phyloP scores from a whole-genome alignment of 2,329 filamentous ascomycete species.

The Aspergillus sp. region DNA sequence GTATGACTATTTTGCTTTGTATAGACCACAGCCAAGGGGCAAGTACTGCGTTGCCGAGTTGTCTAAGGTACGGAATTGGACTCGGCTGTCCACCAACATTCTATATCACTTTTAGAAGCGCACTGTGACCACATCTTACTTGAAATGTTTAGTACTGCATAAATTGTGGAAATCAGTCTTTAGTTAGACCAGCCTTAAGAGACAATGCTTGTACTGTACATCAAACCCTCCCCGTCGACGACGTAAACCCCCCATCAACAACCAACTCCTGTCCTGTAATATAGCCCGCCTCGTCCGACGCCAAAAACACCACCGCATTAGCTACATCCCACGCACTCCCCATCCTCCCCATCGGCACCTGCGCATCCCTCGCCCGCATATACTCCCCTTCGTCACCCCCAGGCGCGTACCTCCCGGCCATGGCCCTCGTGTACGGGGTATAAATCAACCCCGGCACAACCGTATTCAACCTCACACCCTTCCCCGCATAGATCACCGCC shows the following conservation, averaged over 20 bases:
- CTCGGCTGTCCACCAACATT: too few relatives aligned
- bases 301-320: slow-evolving; percentile 33
- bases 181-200: too few relatives aligned
- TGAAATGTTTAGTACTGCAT: too few relatives aligned
- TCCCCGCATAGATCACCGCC: slow-evolving; percentile 44
- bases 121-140: too few relatives aligned
- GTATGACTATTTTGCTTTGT: too few relatives aligned
- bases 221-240: background rate
- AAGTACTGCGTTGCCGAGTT: too few relatives aligned
- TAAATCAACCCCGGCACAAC: background rate
- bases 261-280: slow-evolving; percentile 38
- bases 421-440: background rate
- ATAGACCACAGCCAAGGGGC: too few relatives aligned
- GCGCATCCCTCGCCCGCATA: slow-evolving; percentile 22
- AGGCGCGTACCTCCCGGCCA: slow-evolving; percentile 48
- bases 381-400: slow-evolving; percentile 48
- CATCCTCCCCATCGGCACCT: slow-evolving; percentile 34
- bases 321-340: slow-evolving; percentile 36
- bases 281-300: slow-evolving; percentile 29
- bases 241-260: slow-evolving; percentile 33
- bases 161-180: too few relatives aligned
- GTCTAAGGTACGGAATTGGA: too few relatives aligned
- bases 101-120: too few relatives aligned
- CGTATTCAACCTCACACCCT: slow-evolving; percentile 49
- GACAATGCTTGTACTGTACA: background rate